These are phyloP conservation scores for Syzygium aqueum DNA, from an alignment of 345 rosid genomes.

Conservation along the genomic window DNA sequence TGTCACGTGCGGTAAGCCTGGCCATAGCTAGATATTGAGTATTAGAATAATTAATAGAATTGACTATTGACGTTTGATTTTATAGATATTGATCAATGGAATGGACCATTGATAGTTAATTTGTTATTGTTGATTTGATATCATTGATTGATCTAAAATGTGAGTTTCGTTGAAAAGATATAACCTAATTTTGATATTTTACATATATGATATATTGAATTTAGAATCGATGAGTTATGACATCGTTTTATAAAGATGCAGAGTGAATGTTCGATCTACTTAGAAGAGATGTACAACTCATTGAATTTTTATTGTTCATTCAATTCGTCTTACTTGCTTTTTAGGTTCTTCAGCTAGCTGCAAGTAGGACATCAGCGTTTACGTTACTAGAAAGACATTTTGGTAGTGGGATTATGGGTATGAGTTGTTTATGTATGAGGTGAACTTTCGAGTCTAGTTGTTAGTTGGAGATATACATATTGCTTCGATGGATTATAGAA, in stretches of 20 bases:
- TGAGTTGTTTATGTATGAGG: not conserved
- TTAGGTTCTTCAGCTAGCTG: not conserved
- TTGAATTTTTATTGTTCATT: not conserved
- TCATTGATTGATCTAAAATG: not conserved
- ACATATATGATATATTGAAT: not conserved
- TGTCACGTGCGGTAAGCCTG: not conserved
- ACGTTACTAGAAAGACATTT: not conserved
- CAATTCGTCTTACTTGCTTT: not conserved
- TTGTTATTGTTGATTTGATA: not conserved
- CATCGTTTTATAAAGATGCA: not conserved
- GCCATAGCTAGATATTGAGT: not conserved
- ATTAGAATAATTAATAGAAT: not conserved
- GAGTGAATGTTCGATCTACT: not conserved
- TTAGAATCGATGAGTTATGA: not conserved
- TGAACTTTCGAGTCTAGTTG: not conserved
- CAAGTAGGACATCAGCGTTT: not conserved
- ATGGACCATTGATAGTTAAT: not conserved
- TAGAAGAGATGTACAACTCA: not conserved
- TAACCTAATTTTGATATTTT: not conserved
- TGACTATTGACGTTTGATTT: not conserved
- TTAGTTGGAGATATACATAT: not conserved
- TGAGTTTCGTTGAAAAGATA: not conserved
- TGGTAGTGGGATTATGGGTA: not conserved
- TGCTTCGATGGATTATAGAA: not conserved
- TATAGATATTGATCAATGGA: not conserved